Percentiles rank a stretch among this genome's conserved stretches.
Conservation (phyloP, 345 rosid species). For the Syzygium grande region DNA sequence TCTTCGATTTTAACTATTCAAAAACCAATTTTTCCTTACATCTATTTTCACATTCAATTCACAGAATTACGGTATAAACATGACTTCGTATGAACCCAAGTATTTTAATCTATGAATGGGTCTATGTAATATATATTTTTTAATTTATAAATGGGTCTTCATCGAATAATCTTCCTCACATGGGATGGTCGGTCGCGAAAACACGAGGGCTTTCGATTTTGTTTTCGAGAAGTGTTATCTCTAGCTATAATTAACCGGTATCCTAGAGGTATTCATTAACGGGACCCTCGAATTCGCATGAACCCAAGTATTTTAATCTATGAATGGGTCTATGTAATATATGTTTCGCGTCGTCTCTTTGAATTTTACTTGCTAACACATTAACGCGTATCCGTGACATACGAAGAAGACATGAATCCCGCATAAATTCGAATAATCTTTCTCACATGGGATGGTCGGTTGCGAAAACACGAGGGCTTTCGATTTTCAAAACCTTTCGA, state of each 20-base stretch:
- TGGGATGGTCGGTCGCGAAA: too few species aligned
- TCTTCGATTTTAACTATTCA: not conserved
- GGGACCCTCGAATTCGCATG: not conserved
- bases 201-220: not conserved
- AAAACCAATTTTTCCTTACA: not conserved
- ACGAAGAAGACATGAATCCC: too few species aligned
- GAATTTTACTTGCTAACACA: too few species aligned
- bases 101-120: fast-evolving
- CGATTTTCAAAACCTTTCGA: fast-evolving
- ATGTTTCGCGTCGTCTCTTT: too few species aligned
- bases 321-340: fast-evolving
- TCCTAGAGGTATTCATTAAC: not conserved
- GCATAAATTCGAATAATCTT: too few species aligned
- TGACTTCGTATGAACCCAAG: not conserved
- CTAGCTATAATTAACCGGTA: not conserved
- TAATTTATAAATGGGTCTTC: too few species aligned
- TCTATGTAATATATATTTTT: fast-evolving
- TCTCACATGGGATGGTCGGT: too few species aligned
- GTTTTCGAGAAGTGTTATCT: not conserved
- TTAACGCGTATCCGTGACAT: too few species aligned
- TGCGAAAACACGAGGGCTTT: not conserved
- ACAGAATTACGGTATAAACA: fast-evolving
- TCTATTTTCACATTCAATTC: not conserved
- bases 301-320: not conserved
- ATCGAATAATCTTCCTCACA: too few species aligned